These are phyloP conservation scores for Nemania sp. DNA, from an alignment of 2,329 filamentous ascomycete genomes.

Conservation along the genomic window DNA sequence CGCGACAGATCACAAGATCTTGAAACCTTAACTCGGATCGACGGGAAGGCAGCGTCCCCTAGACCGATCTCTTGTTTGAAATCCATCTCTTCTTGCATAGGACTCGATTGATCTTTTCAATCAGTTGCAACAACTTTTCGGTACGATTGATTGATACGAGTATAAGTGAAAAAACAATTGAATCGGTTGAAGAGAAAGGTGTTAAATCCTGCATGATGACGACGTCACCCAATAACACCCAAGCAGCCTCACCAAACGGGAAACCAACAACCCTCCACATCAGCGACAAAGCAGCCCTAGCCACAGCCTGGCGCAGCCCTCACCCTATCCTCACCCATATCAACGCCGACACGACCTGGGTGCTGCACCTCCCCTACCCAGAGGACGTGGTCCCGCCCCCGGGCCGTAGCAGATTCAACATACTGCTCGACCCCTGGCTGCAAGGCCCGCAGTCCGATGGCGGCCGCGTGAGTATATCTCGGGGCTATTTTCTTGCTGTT, in stretches of 20 bases:
- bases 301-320: slow-evolving; percentile 24
- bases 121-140: background rate
- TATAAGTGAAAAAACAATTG: background rate
- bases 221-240: background rate
- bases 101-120: background rate
- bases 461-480: too few relatives aligned
- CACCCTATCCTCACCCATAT: slow-evolving; percentile 68
- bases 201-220: background rate
- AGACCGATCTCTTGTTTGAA: too few relatives aligned
- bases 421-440: slow-evolving; percentile 76
- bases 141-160: background rate
- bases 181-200: background rate
- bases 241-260: background rate
- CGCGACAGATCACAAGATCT: background rate
- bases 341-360: slow-evolving; percentile 75
- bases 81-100: too few relatives aligned
- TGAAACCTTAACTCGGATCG: background rate
- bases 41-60: background rate
- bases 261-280: slow-evolving; percentile 31
- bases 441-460: slow-evolving; percentile 72
- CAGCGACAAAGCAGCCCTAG: slow-evolving; percentile 24
- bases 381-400: slow-evolving; percentile 54
- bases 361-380: slow-evolving; percentile 71
- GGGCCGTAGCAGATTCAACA: slow-evolving; percentile 61
- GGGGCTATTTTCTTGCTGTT: too few relatives aligned